These are phyloP conservation scores for Collybia mongolica DNA, from an alignment of 768 basidiomycete species.

Conservation along the genomic window DNA sequence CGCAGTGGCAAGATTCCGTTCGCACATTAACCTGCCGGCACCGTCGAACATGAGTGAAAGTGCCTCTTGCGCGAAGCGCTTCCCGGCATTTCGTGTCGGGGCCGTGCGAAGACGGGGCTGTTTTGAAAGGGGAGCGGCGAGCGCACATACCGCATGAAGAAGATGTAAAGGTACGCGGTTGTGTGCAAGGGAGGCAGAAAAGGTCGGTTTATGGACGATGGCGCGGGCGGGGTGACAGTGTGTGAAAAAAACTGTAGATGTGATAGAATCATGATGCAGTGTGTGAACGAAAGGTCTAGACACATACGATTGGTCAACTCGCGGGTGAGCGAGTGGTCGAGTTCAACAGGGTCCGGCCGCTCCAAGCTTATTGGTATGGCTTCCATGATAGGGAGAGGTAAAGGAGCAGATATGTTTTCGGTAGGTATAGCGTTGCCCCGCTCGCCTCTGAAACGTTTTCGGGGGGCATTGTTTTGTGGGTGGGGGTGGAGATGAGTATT, in stretches of 20 bases:
- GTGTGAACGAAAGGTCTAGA: slow-evolving; percentile 9
- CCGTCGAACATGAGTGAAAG: slow-evolving; percentile 70
- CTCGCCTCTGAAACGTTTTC: slow-evolving; percentile 52
- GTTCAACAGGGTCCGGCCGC: slow-evolving; percentile 39
- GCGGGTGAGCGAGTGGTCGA: slow-evolving; percentile 64
- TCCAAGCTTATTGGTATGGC: slow-evolving; percentile 37
- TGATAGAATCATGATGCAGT: slow-evolving; percentile 11
- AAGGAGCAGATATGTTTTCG: slow-evolving; percentile 30
- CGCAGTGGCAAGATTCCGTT: slow-evolving; percentile 66
- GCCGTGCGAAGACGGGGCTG: slow-evolving; percentile 59
- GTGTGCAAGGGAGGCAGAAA: slow-evolving; percentile 62
- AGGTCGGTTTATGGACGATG: slow-evolving; percentile 79
- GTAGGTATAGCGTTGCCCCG: slow-evolving; percentile 34
- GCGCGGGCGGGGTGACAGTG: slow-evolving; percentile 77
- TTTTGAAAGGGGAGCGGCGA: slow-evolving; percentile 75
- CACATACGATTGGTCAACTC: slow-evolving; percentile 73
- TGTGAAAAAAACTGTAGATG: slow-evolving; percentile 69
- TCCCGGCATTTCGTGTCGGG: slow-evolving; percentile 55
- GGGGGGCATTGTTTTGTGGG: slow-evolving; percentile 16
- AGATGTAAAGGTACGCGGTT: slow-evolving; percentile 70
- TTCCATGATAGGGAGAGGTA: slow-evolving; percentile 34
- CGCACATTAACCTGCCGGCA: slow-evolving; percentile 58
- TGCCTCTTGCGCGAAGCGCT: slow-evolving; percentile 60
- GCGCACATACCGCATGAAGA: slow-evolving; percentile 71
- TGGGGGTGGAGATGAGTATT: slow-evolving; percentile 19